Evolutionary conservation across 2,329 filamentous ascomycete species (phyloP).

Genomic region (Pestalotiopsis sp.): DNA sequence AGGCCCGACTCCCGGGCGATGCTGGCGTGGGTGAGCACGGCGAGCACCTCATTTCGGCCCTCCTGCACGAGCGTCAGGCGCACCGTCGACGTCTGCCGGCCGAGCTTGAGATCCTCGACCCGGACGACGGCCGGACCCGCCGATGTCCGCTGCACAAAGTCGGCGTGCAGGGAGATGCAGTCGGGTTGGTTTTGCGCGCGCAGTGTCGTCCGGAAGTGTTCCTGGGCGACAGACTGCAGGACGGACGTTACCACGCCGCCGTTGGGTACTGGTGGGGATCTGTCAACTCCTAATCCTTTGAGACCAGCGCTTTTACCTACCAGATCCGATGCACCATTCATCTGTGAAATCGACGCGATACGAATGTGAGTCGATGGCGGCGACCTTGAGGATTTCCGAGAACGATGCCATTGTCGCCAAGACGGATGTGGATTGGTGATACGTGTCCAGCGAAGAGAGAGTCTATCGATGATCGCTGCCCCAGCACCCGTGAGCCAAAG

Average conservation of each 20-base stretch:
- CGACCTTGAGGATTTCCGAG: constrained; percentile 3
- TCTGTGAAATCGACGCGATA: constrained; percentile 11
- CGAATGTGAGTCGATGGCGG: constrained; percentile 14
- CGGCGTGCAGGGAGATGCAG: constrained; percentile 30
- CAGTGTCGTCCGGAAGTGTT: constrained; percentile 35
- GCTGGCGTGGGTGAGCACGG: constrained; percentile 68
- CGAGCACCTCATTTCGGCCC: constrained; percentile 63
- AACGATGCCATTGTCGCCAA: constrained; percentile 8
- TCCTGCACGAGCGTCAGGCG: constrained; percentile 33
- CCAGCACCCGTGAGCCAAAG: neutral
- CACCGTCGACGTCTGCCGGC: constrained; percentile 37
- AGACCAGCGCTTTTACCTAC: neutral
- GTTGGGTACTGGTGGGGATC: constrained; percentile 60
- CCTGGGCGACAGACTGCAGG: constrained; percentile 55
- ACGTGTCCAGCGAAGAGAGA: neutral
- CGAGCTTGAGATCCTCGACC: constrained; percentile 35
- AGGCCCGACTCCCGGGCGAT: constrained; percentile 60
- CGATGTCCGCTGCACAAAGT: constrained; percentile 35
- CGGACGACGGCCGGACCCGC: constrained; percentile 29
- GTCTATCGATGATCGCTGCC: neutral
- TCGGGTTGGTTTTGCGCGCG: constrained; percentile 31
- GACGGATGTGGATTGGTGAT: neutral
- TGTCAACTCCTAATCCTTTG: neutral
- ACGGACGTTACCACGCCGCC: constrained; percentile 70
- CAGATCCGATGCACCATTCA: constrained; percentile 16